Evolutionary conservation across 1,284 basidiomycete species (phyloP).

Genomic region (Porodaedalea pini): DNA sequence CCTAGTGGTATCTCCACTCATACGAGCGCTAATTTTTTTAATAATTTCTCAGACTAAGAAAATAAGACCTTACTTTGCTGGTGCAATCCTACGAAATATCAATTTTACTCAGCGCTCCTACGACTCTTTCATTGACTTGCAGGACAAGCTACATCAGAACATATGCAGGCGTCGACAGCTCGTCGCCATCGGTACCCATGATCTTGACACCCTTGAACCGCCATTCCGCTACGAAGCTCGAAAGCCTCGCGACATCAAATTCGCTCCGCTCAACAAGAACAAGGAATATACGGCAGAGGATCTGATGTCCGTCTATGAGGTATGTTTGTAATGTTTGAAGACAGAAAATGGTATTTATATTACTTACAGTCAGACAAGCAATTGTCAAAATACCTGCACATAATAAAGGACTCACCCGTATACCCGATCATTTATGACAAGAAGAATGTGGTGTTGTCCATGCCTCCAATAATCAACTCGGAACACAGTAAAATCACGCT

Average conservation of each 20-base stretch:
- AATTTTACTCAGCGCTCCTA: slow-evolving; percentile 88
- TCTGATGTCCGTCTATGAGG: slow-evolving; percentile 89
- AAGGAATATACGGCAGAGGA: slow-evolving; percentile 77
- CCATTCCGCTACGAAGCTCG: slow-evolving; percentile 93
- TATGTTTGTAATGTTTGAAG: slow-evolving; percentile 28
- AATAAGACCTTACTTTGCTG: slow-evolving; percentile 90
- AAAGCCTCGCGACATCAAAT: slow-evolving; percentile 87
- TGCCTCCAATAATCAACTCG: slow-evolving; percentile 99
- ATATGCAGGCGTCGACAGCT: slow-evolving; percentile 87
- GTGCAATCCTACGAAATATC: slow-evolving; percentile 87
- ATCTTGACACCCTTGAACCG: slow-evolving; percentile 83
- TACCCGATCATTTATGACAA: slow-evolving; percentile 98
- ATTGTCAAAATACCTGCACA: slow-evolving; percentile 83
- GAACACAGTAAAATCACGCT: slow-evolving; percentile 96
- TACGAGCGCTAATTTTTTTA: neutral
- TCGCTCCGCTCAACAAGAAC: slow-evolving; percentile 79
- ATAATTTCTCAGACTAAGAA: slow-evolving; percentile 55
- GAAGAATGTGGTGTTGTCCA: slow-evolving; percentile 83
- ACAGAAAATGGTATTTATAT: neutral
- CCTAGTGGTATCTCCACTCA: slow-evolving; percentile 15
- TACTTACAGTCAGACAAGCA: slow-evolving; percentile 83
- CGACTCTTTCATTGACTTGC: slow-evolving; percentile 96
- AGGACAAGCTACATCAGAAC: slow-evolving; percentile 98
- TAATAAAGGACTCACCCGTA: slow-evolving; percentile 92
- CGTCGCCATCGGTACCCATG: slow-evolving; percentile 97